Evolutionary conservation across 1,139 yeast genomes (phyloP), one percentile per base, ranked within the genome.

Genomic region (Geotrichum candidum): DNA sequence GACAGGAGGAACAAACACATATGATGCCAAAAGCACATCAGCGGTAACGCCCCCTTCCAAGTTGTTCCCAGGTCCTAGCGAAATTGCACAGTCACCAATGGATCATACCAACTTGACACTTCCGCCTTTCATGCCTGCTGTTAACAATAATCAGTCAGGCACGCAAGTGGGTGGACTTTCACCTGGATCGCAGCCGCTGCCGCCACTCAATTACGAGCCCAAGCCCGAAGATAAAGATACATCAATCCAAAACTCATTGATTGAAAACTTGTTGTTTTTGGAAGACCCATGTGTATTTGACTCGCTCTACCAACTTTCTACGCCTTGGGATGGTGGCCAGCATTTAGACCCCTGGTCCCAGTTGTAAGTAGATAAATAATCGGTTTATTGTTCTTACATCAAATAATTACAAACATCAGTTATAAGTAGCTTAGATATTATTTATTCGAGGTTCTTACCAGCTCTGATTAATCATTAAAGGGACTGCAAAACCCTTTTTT

Each of bases 201-300:
- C 22, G 45, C 23, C n/a, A 25, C 52, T 5, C 38, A 18, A n/a
- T 41, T 9, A 3, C 11, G 38, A 9, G 22, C 10, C 9, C 7
- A 54, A 54, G n/a, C n/a, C 29, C 18, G 56, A 25, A 38, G 51
- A 38, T 3, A 13, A 23, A 3, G 22, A 15, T 6, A 11, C 31
- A 29, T n/a, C 45, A 5, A 4, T 31, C 4, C 54, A 13, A n/a
- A 38, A 52, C 35, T n/a, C 35, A 4, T 29, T 56, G 11, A 4
- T 48, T 7, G 53, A 48, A n/a, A 35, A 51, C 11, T 53, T 56
- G n/a, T 18, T 27, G 35, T 58, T 58, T 29, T 15, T 46, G 33
- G 56, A 58, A 46, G 57, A 58, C 35, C 57, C 60, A 9, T 18
- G 29, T 23, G 22, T 58, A 23, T 53, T 58, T 53, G 57, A 58